Conservation (phyloP, 106 monocot genomes). For the Dendrobium nobile region DNA sequence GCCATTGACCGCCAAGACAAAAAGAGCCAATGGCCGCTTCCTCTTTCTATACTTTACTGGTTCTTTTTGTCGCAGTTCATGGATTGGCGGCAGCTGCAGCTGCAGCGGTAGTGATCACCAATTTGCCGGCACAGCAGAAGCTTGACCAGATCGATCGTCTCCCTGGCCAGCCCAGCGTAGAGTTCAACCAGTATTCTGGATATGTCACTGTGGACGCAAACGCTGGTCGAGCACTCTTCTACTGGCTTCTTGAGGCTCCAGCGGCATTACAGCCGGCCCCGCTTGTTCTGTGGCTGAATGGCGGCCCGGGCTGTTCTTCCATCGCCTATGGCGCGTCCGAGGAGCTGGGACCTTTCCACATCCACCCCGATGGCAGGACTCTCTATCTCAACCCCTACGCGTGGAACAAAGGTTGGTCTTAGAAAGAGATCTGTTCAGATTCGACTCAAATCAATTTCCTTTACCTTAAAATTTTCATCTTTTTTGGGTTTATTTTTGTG, state of each 20-base stretch:
- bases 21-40: conserved; percentile 7
- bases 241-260: conserved; percentile 77
- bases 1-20: background rate
- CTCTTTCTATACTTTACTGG: background rate
- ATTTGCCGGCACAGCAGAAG: conserved; percentile 26
- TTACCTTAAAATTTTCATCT: background rate
- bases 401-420: conserved; percentile 71
- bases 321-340: conserved; percentile 94
- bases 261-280: conserved; percentile 30
- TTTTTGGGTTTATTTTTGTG: conserved; percentile 5
- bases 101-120: background rate
- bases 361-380: conserved; percentile 57
- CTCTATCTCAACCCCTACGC: conserved; percentile 70
- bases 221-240: conserved; percentile 88
- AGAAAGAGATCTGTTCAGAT: background rate
- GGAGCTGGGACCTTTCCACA: conserved; percentile 92
- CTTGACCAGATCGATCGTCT: conserved; percentile 55
- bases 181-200: conserved; percentile 76
- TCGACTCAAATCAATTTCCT: background rate
- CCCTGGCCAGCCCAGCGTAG: conserved; percentile 61
- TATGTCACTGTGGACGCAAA: conserved; percentile 71
- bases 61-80: background rate
- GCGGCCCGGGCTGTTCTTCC: conserved; percentile 94
- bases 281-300: conserved; percentile 93
- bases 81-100: conserved; percentile 1